Base-by-base conservation (phyloP, 2,329 filamentous ascomycete species). In the Triangularia verruculosa region DNA sequence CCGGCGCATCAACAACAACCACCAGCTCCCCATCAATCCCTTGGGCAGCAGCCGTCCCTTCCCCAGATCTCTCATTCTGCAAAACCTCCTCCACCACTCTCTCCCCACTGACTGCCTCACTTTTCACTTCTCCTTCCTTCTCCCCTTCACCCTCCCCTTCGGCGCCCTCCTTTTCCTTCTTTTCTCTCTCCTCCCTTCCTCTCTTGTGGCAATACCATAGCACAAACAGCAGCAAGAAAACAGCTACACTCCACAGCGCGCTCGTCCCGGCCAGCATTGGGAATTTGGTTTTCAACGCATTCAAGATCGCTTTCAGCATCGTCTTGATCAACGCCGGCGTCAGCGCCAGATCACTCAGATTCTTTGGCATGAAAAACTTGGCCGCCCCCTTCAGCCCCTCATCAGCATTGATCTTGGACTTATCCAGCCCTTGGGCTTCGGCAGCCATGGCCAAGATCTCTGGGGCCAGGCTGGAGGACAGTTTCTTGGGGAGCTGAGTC, bases 201-300 rank as follows among this genome's bases (percentile, higher is more conserved):
- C 95, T 90, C 80, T 98, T 98, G 78, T 98, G 90, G 78, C 93
- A 98, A 78, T 98, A 99, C 93, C 94, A 99, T 71, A 98, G 88
- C 53, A 96, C 92, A 74, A 97, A 95, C 62, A 99, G 84, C 15
- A 98, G 83, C 61, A 98, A 82, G 72, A 96, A 96, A 1, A 98
- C 79, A 0, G 92, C 93, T 68, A 98, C 80, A 67, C 91, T 95
- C 87, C 96, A 92, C 15, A 98, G 82, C 17, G 97, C 88, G 75
- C 96, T 98, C 61, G 94, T 93, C 12, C 93, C 93, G 66, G 97
- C 86, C 67, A 97, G 89, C 0, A 93, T 93, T 0, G 95, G 95
- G 84, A 96, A 98, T 54, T 94, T 83, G 65, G 91, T 80, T 77
- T 93, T 92, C 63, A 99, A 77, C 59, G 93, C 94, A 64, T 91